These are phyloP conservation scores for Brasenia schreberi DNA, from an alignment of 164 flowering plant species.

Conservation along the genomic window DNA sequence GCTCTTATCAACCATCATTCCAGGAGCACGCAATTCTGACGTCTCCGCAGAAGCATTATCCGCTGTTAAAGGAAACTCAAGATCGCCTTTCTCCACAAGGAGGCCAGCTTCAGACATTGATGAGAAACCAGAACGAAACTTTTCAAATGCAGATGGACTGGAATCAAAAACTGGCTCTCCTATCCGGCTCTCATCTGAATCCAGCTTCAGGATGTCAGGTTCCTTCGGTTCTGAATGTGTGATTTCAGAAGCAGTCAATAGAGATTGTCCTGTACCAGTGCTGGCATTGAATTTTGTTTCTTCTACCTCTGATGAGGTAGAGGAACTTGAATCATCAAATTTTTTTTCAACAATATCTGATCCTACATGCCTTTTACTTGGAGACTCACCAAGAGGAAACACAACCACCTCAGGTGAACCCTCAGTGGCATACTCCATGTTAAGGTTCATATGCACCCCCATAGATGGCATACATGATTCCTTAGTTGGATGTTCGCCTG, in stretches of 20 bases:
- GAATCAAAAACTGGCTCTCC: slow-evolving; percentile 67
- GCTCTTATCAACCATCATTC: slow-evolving; percentile 8
- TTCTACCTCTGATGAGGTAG: slow-evolving; percentile 7
- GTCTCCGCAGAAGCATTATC: slow-evolving; percentile 24
- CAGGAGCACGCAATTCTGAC: slow-evolving; percentile 13
- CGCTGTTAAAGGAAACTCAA: slow-evolving; percentile 19
- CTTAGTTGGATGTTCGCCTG: neutral
- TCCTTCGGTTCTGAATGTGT: slow-evolving; percentile 1
- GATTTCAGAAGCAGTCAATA: slow-evolving; percentile 5
- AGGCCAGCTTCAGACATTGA: slow-evolving; percentile 8
- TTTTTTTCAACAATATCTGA: slow-evolving; percentile 21
- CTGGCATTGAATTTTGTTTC: slow-evolving; percentile 6
- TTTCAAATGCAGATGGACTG: slow-evolving; percentile 34
- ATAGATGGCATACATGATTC: slow-evolving; percentile 15
- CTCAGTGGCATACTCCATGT: slow-evolving; percentile 7
- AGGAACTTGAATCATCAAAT: slow-evolving; percentile 13
- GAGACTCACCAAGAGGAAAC: slow-evolving; percentile 4
- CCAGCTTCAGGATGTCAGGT: slow-evolving; percentile 4
- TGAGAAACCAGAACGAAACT: slow-evolving; percentile 15
- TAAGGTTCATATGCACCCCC: slow-evolving; percentile 9
- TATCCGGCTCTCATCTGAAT: slow-evolving; percentile 18
- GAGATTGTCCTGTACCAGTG: slow-evolving; percentile 9
- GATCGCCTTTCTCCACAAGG: slow-evolving; percentile 6
- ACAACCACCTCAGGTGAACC: neutral
- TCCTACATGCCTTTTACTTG: slow-evolving; percentile 11